These are phyloP conservation scores for Ramaria rubella DNA, from an alignment of 768 basidiomycete genomes.

Conservation along the genomic window DNA sequence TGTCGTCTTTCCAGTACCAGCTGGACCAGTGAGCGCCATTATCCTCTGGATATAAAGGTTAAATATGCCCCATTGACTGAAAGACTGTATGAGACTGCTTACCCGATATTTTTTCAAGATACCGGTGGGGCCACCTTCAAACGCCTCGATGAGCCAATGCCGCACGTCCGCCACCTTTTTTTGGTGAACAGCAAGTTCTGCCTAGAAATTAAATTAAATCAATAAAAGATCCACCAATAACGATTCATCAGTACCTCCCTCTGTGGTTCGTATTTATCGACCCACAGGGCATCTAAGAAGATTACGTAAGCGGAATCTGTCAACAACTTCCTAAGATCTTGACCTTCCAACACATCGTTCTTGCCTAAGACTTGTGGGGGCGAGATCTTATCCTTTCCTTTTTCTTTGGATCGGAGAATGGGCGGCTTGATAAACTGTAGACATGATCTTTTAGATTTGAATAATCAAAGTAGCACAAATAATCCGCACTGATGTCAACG, in stretches of 20 bases:
- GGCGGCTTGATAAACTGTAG: background rate
- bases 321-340: too few relatives aligned
- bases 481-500: background rate
- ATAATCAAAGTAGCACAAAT: background rate
- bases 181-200: slow-evolving; percentile 72
- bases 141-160: slow-evolving; percentile 67
- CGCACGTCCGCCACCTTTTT: slow-evolving; percentile 74
- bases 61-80: background rate
- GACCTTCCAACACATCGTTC: too few relatives aligned
- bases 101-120: slow-evolving; percentile 72
- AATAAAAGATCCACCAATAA: background rate
- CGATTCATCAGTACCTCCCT: slow-evolving; percentile 35
- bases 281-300: slow-evolving; percentile 43
- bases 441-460: background rate
- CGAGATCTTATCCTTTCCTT: background rate
- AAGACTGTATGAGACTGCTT: slow-evolving; percentile 21
- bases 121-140: slow-evolving; percentile 57
- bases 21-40: slow-evolving; percentile 78
- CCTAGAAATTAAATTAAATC: slow-evolving; percentile 31
- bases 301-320: background rate
- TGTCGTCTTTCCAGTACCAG: slow-evolving; percentile 87
- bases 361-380: background rate
- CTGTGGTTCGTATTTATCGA: slow-evolving; percentile 56
- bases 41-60: slow-evolving; percentile 52
- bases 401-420: background rate